Evolutionary conservation across 1,139 yeast genomes (phyloP).

Genomic region (Pichia norvegensis): DNA sequence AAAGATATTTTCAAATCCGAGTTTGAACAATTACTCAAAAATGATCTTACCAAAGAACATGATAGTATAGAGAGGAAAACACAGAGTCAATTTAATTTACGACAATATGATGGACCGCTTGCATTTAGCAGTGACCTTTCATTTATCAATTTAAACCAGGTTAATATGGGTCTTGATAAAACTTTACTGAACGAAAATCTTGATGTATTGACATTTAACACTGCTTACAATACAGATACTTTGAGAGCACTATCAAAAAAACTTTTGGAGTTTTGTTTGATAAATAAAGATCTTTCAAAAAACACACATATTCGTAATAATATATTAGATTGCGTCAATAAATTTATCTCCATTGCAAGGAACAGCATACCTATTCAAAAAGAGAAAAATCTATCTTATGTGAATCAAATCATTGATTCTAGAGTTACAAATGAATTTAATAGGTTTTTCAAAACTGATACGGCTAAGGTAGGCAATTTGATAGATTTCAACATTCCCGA

Average conservation of each 20-base stretch:
- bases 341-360: slow-evolving; percentile 10
- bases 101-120: background rate
- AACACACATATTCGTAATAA: background rate
- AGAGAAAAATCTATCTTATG: slow-evolving; percentile 14
- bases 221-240: background rate
- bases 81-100: background rate
- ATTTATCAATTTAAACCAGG: background rate
- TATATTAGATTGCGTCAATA: slow-evolving; percentile 8
- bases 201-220: slow-evolving; percentile 1
- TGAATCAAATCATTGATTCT: slow-evolving; percentile 17
- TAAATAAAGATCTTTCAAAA: slow-evolving; percentile 1
- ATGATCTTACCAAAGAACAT: background rate
- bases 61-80: background rate
- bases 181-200: background rate
- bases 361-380: slow-evolving; percentile 12
- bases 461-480: background rate
- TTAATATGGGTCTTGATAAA: background rate
- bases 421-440: slow-evolving; percentile 17
- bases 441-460: slow-evolving; percentile 7
- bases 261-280: background rate
- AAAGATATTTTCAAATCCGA: slow-evolving; percentile 1
- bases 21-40: background rate
- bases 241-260: background rate
- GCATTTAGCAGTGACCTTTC: background rate
- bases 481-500: slow-evolving; percentile 21